Percentiles rank a stretch among this genome's conserved stretches.
Evolutionary conservation across 2,329 filamentous ascomycete genomes (phyloP).

Genomic region (Chaetothyriales sp.): DNA sequence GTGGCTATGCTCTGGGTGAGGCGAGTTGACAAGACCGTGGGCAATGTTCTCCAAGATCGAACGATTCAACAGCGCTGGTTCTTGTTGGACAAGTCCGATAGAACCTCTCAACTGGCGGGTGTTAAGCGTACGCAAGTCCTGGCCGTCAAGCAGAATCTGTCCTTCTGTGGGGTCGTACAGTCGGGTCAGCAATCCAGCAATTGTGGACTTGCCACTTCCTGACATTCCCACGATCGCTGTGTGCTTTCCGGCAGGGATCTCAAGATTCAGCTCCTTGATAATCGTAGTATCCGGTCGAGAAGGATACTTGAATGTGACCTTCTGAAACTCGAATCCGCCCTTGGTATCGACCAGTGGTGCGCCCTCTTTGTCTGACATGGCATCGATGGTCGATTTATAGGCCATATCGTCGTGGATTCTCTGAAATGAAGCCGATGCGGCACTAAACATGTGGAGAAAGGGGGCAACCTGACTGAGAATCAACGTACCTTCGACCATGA

Average conservation of each 20-base stretch:
- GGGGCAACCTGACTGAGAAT: constrained; percentile 33
- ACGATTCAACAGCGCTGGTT: constrained; percentile 36
- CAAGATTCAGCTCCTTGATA: constrained; percentile 21
- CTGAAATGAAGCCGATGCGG: constrained; percentile 37
- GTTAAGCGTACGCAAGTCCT: constrained; percentile 21
- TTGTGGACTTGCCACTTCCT: constrained; percentile 39
- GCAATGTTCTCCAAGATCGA: constrained; percentile 41
- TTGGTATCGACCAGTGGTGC: constrained; percentile 3
- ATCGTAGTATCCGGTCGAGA: constrained; percentile 23
- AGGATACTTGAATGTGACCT: constrained; percentile 23
- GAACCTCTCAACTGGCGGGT: constrained; percentile 23
- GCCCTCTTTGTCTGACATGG: constrained; percentile 3
- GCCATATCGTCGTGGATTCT: constrained; percentile 46
- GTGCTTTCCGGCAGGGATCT: constrained; percentile 23
- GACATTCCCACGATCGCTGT: constrained; percentile 35
- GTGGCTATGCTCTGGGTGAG: constrained; percentile 16
- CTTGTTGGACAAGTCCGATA: constrained; percentile 34
- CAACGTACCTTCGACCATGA: constrained; percentile 35
- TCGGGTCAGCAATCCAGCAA: constrained; percentile 24
- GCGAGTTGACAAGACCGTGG: constrained; percentile 31
- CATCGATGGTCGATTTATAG: constrained; percentile 32
- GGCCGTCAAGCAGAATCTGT: constrained; percentile 19
- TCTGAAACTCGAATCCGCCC: constrained; percentile 21
- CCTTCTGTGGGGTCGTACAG: constrained; percentile 25
- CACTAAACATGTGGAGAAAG: constrained; percentile 34